These are phyloP conservation scores for Beauveria australis DNA, from an alignment of 2,329 filamentous ascomycete genomes.

Conservation along the genomic window DNA sequence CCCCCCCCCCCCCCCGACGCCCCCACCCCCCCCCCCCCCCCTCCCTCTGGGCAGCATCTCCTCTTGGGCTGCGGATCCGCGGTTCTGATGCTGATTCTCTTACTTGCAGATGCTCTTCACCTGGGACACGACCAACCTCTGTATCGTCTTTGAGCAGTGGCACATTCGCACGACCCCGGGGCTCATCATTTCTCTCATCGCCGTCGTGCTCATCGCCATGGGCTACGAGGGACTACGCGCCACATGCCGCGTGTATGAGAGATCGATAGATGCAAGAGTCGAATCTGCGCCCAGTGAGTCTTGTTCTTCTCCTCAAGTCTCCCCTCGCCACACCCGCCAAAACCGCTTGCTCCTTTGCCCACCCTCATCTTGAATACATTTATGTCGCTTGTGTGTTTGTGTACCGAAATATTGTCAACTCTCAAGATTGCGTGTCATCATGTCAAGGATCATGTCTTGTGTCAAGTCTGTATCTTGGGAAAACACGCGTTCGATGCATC, in stretches of 20 bases:
- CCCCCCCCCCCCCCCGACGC: too few relatives aligned
- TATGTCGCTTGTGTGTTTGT: not conserved
- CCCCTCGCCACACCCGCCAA: not conserved
- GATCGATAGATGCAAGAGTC: constrained; percentile 38
- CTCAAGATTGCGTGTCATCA: not conserved
- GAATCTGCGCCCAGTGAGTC: constrained; percentile 47
- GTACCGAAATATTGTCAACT: not conserved
- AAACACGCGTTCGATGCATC: not conserved
- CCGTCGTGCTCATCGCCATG: constrained; percentile 74
- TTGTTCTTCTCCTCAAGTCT: constrained; percentile 11
- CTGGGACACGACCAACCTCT: constrained; percentile 88
- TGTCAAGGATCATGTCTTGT: not conserved
- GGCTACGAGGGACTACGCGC: constrained; percentile 88
- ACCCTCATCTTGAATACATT: not conserved
- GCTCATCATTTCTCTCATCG: constrained; percentile 74
- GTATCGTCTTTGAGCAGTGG: constrained; percentile 92
- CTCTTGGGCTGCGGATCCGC: not conserved
- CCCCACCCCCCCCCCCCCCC: constrained; percentile 27
- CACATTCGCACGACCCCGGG: constrained; percentile 67
- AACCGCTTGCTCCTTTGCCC: not conserved
- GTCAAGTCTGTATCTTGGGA: not conserved
- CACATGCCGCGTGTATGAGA: constrained; percentile 68
- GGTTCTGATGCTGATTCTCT: not conserved
- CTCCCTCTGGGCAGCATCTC: not conserved
- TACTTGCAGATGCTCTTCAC: constrained; percentile 84